These are phyloP conservation scores for Paraphaeosphaeria minitans DNA, from an alignment of 2,329 filamentous ascomycete species.

Conservation along the genomic window DNA sequence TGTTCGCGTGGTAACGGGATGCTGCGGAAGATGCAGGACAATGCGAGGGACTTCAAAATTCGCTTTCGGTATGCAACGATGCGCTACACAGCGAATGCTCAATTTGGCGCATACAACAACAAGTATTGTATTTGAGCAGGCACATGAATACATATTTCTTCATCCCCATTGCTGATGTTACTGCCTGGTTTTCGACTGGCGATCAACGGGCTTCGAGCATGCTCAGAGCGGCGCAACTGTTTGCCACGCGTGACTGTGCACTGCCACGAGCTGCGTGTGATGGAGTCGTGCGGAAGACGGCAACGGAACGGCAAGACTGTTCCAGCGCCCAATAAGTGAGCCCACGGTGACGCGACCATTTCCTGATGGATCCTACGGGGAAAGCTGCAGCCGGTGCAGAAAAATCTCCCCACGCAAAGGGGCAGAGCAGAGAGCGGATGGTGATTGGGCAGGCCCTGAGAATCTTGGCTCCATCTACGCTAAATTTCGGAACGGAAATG, in stretches of 20 bases:
- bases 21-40: background rate
- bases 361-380: conserved; percentile 13
- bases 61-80: background rate
- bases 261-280: conserved; percentile 7
- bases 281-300: background rate
- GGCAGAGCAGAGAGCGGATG: conserved; percentile 1
- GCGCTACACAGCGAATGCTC: too few species aligned
- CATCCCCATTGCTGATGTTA: background rate
- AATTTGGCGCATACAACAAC: background rate
- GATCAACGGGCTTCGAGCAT: background rate
- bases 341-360: conserved; percentile 11
- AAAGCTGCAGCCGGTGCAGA: conserved; percentile 8
- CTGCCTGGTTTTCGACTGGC: background rate
- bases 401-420: conserved; percentile 17
- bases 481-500: conserved; percentile 24
- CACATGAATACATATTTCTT: background rate
- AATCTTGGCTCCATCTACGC: background rate
- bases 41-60: background rate
- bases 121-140: background rate
- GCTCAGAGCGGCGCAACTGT: conserved; percentile 6
- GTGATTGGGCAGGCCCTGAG: background rate
- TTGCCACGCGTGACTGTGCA: conserved; percentile 10
- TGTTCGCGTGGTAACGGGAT: conserved; percentile 47
- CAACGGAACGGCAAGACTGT: background rate
- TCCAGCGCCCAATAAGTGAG: background rate